Percentiles rank a stretch among this genome's conserved stretches.
phyloP scores from a whole-genome alignment of 2,329 filamentous ascomycete species.

The Clonostachys rosea region DNA sequence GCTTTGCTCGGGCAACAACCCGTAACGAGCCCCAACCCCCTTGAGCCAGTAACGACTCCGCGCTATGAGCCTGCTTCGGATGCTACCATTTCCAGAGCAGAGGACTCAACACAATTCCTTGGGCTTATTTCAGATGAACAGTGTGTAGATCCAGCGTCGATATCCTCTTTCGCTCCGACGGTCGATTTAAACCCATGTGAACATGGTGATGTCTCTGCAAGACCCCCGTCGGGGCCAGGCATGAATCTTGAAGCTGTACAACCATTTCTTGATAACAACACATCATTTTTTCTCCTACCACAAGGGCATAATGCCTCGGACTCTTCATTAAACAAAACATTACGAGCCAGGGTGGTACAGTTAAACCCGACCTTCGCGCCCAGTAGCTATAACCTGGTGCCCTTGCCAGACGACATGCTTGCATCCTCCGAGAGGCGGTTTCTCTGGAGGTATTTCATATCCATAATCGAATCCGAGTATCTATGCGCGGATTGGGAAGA shows the following conservation, averaged over 20 bases:
- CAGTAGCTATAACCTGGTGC: conserved; percentile 7
- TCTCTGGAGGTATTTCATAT: conserved; percentile 9
- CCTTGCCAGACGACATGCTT: conserved; percentile 10
- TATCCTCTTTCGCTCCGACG: neutral
- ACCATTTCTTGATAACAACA: too few relatives aligned
- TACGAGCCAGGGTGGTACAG: neutral
- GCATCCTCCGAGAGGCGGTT: conserved; percentile 7
- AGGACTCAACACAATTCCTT: too few relatives aligned
- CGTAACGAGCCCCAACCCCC: neutral
- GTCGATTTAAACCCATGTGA: too few relatives aligned
- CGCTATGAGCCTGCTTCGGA: neutral
- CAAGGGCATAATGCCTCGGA: too few relatives aligned
- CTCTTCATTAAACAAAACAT: too few relatives aligned
- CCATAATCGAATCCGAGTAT: conserved; percentile 5
- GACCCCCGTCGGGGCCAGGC: too few relatives aligned
- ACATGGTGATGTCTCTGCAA: neutral
- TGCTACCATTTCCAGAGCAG: neutral
- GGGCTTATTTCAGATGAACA: too few relatives aligned
- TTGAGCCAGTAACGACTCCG: neutral
- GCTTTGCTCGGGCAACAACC: neutral
- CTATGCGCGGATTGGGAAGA: conserved; percentile 8
- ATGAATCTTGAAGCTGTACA: neutral
- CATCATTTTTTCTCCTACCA: too few relatives aligned
- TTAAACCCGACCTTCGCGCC: neutral
- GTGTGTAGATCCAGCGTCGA: too few relatives aligned